These are phyloP conservation scores for Pythium coloratum DNA, from an alignment of 352 stramenopile genomes.

Conservation along the genomic window DNA sequence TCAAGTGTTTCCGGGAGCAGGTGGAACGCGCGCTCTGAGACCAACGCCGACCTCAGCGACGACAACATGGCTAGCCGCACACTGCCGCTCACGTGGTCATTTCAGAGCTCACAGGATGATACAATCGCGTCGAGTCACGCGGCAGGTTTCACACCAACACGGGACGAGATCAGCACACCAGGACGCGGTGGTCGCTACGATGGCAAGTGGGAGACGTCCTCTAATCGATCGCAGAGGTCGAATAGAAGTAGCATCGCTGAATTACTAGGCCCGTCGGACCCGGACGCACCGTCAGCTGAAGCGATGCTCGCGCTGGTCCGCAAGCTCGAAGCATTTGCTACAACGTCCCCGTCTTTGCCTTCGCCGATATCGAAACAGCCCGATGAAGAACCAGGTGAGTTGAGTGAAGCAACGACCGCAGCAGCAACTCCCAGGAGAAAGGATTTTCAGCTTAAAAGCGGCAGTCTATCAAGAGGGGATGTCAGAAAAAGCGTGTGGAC, in stretches of 20 bases:
- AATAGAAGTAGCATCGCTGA: constrained; percentile 25
- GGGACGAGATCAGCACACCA: constrained; percentile 5
- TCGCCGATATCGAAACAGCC: constrained; percentile 7
- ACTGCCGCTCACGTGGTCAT: constrained; percentile 21
- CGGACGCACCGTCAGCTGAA: constrained; percentile 33
- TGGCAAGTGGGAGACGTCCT: constrained; percentile 10
- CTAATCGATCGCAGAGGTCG: constrained; percentile 15
- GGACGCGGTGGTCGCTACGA: constrained; percentile 40
- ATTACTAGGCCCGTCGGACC: constrained; percentile 11
- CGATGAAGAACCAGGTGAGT: constrained; percentile 22
- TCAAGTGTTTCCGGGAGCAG: constrained; percentile 5
- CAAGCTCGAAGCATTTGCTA: constrained; percentile 36
- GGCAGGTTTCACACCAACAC: constrained; percentile 8
- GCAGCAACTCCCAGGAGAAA: background rate
- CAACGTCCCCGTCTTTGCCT: background rate
- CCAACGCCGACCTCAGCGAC: background rate
- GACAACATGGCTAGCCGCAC: constrained; percentile 18
- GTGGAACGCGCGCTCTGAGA: constrained; percentile 11
- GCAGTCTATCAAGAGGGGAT: background rate
- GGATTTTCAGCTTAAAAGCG: constrained; percentile 4
- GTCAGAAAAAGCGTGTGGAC: background rate
- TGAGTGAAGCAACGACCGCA: constrained; percentile 14
- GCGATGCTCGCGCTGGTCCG: constrained; percentile 41
- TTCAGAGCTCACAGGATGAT: constrained; percentile 23
- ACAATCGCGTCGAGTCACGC: constrained; percentile 13